Percentiles rank a stretch among this genome's conserved stretches.
phyloP scores from a whole-genome alignment of 352 stramenopile genomes.

The Phytophthora parvispora region DNA sequence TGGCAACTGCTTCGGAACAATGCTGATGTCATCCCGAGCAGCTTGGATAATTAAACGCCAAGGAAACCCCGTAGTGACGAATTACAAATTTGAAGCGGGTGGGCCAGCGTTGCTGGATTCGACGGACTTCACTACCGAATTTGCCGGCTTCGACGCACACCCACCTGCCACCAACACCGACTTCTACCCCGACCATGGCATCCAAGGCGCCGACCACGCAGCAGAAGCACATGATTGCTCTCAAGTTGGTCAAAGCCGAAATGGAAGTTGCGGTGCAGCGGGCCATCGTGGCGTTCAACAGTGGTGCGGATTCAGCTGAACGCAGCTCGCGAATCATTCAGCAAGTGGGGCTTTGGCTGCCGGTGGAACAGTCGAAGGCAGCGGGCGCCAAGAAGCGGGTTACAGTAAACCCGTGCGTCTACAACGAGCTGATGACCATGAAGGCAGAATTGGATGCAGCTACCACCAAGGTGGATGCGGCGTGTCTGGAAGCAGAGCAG shows the following conservation, averaged over 20 bases:
- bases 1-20: no score
- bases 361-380: neutral
- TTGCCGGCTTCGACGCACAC: neutral
- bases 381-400: no score
- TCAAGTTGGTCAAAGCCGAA: neutral
- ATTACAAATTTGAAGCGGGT: no score
- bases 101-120: neutral
- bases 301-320: neutral
- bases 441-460: neutral
- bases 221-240: neutral
- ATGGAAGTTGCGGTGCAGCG: neutral
- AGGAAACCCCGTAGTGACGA: no score
- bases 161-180: neutral
- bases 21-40: no score
- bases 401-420: neutral
- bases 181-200: neutral
- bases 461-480: neutral
- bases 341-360: neutral
- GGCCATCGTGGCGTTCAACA: neutral
- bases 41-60: no score
- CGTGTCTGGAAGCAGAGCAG: neutral
- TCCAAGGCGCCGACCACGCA: no score
- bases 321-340: neutral
- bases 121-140: neutral
- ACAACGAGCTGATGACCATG: neutral